phyloP scores from a whole-genome alignment of 2,329 filamentous ascomycete genomes.

The Xylariaceae sp. region DNA sequence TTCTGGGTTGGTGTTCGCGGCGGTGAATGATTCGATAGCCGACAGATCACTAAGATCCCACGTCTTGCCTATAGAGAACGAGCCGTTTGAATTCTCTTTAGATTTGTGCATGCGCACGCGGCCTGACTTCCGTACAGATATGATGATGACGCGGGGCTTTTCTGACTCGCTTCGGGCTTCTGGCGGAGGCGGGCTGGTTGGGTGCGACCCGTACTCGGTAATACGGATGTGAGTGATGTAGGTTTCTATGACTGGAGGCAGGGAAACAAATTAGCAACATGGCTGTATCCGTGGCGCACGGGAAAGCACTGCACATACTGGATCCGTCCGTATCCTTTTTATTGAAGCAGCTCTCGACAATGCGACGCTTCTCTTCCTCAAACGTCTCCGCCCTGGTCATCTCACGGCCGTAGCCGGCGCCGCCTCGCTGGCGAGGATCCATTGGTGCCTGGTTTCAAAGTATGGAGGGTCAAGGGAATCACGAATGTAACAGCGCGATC shows the following conservation, averaged over 20 bases:
- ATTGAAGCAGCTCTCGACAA: conserved; percentile 89
- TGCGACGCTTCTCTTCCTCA: conserved; percentile 93
- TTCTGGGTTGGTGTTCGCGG: conserved; percentile 53
- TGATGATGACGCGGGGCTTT: conserved; percentile 86
- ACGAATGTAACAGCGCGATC: conserved; percentile 29
- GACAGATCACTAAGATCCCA: conserved; percentile 93
- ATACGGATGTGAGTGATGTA: conserved; percentile 98
- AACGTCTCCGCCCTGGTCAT: conserved; percentile 70
- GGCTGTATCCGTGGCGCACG: conserved; percentile 10
- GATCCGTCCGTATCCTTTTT: conserved; percentile 86
- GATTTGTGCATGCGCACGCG: conserved; percentile 95
- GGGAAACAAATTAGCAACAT: conserved; percentile 7
- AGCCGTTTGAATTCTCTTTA: conserved; percentile 87
- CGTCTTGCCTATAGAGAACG: conserved; percentile 96
- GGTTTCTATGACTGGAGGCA: conserved; percentile 67
- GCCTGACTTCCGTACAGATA: conserved; percentile 88
- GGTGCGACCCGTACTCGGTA: conserved; percentile 77
- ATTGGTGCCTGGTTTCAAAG: conserved; percentile 23
- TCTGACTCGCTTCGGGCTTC: conserved; percentile 69
- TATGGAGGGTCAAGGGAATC: conserved; percentile 31
- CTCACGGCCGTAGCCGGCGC: conserved; percentile 35
- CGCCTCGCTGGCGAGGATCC: conserved; percentile 33
- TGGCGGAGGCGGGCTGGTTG: conserved; percentile 79
- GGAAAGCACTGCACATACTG: conserved; percentile 51
- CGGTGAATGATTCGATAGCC: conserved; percentile 76